A percentile compares a stretch with the other conserved stretches of the same genome.
Conservation (phyloP, 257 asterid genomes). For the Plantago major region DNA sequence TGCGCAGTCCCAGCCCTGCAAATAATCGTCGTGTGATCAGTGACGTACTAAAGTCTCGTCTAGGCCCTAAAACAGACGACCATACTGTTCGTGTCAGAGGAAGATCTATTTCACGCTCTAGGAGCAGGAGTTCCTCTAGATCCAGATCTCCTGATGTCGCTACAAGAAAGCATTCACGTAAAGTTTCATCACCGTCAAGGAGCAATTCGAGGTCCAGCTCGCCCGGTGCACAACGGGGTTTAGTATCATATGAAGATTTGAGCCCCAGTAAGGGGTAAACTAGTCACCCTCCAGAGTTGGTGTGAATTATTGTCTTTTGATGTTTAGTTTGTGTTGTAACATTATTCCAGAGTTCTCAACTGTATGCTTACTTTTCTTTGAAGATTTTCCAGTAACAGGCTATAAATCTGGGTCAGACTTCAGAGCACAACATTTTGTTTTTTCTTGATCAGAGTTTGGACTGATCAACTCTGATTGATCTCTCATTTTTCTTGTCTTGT, state of each 20-base stretch:
- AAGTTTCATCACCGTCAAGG: constrained; percentile 29
- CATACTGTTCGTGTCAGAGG: constrained; percentile 26
- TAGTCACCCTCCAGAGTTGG: constrained; percentile 15
- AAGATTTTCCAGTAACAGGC: neutral
- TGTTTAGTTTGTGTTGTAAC: constrained; percentile 20
- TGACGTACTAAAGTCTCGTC: constrained; percentile 72
- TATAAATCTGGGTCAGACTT: too few relatives aligned
- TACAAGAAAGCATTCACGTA: constrained; percentile 37
- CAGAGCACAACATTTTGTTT: constrained; percentile 2
- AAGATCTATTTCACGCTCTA: constrained; percentile 49
- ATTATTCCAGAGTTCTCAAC: neutral
- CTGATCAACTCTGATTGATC: neutral
- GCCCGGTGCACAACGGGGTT: constrained; percentile 49
- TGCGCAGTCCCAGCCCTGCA: constrained; percentile 56
- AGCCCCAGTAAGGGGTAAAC: constrained; percentile 50
- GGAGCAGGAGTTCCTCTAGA: constrained; percentile 42
- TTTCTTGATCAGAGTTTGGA: constrained; percentile 1
- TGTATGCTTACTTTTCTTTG: neutral
- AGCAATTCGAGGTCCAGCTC: constrained; percentile 55
- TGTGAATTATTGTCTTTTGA: constrained; percentile 13
- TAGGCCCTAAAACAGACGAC: constrained; percentile 55
- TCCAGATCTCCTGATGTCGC: constrained; percentile 50
- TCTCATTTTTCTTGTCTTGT: neutral
- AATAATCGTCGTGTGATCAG: constrained; percentile 49
- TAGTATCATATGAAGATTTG: constrained; percentile 75